A percentile compares a stretch with the other conserved stretches of the same genome.
These are phyloP conservation scores for Abeoforma whisleri DNA, from an alignment of 78 protist species.

Conservation along the genomic window DNA sequence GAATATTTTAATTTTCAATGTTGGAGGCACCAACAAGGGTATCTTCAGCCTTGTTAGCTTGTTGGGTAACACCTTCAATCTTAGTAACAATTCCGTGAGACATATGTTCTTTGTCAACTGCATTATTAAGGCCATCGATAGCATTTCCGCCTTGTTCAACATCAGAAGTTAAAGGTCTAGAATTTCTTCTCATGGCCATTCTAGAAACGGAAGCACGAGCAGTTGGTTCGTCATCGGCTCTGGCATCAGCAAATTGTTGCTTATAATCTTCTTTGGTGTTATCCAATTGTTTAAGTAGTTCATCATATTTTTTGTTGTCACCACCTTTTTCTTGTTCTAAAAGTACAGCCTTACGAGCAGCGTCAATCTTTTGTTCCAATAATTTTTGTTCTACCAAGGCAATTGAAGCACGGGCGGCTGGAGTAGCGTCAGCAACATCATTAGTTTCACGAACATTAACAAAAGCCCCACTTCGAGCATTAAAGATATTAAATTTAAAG, in stretches of 20 bases:
- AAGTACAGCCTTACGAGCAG: not conserved
- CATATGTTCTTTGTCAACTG: not conserved
- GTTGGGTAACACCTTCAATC: not conserved
- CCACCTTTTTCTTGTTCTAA: not conserved
- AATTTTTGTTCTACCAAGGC: constrained; percentile 29
- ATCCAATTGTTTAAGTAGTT: not conserved
- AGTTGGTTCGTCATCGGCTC: not conserved
- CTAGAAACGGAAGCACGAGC: not conserved
- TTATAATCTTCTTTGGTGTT: not conserved
- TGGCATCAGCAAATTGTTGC: not conserved
- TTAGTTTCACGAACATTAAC: not conserved
- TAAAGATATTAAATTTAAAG: constrained; percentile 14
- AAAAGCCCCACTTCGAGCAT: not conserved
- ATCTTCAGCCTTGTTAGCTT: not conserved
- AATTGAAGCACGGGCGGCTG: constrained; percentile 1
- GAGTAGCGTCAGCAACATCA: not conserved
- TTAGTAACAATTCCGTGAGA: not conserved
- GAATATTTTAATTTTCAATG: no score
- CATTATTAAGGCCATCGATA: not conserved
- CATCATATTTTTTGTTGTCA: not conserved
- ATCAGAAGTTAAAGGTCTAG: not conserved
- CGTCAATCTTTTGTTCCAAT: constrained; percentile 3
- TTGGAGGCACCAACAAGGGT: no score
- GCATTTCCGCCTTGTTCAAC: not conserved
- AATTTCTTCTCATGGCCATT: not conserved